Conservation (phyloP, 257 asterid genomes). For the Solanum lycopersicoides region DNA sequence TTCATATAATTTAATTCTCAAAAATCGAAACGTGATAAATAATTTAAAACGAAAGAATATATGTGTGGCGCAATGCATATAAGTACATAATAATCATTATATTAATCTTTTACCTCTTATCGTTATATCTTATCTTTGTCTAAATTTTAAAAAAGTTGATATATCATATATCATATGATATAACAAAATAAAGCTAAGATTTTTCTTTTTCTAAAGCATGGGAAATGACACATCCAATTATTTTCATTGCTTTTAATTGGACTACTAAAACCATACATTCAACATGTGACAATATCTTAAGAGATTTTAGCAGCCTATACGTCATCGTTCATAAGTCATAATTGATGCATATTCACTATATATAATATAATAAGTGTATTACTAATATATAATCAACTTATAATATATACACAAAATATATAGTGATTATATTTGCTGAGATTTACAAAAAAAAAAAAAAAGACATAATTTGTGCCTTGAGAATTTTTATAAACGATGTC, state of each 20-base stretch:
- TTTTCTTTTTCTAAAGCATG: not conserved
- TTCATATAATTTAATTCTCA: not conserved
- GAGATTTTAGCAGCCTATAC: not conserved
- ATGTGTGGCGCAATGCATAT: too few relatives aligned
- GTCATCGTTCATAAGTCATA: not conserved
- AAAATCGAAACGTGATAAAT: not conserved
- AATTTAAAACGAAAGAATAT: not conserved
- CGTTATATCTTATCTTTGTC: too few relatives aligned
- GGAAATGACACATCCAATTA: not conserved
- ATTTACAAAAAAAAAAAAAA: too few relatives aligned
- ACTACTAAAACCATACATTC: not conserved
- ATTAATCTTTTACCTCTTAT: too few relatives aligned
- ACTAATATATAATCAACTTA: not conserved
- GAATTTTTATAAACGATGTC: too few relatives aligned
- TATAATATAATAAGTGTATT: not conserved
- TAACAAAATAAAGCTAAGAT: not conserved
- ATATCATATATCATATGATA: too few relatives aligned
- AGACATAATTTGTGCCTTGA: not conserved
- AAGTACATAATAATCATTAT: too few relatives aligned
- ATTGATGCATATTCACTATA: not conserved
- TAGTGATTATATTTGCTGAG: not conserved
- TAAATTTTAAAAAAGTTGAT: too few relatives aligned
- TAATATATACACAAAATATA: not conserved
- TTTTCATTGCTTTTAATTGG: not conserved
- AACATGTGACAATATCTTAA: not conserved